Conservation (phyloP, 495 filamentous ascomycete species). For the Oidiodendron maius region DNA sequence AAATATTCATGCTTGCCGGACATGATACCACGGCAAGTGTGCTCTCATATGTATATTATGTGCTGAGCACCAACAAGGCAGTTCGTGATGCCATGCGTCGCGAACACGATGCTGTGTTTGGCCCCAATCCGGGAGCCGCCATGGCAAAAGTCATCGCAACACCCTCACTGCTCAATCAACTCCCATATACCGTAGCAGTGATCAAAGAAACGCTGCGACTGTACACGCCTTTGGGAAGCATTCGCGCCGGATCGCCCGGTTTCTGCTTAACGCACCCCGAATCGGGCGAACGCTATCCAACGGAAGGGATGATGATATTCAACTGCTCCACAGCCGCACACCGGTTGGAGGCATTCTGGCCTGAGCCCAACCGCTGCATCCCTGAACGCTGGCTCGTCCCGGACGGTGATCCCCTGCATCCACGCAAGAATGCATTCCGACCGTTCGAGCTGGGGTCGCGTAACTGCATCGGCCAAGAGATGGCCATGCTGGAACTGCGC, state of each 20-base stretch:
- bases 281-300: conserved; percentile 15
- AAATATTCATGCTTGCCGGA: conserved; percentile 36
- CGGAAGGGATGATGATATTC: conserved; percentile 28
- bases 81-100: conserved; percentile 18
- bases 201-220: conserved; percentile 42
- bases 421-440: conserved; percentile 39
- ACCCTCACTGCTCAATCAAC: conserved; percentile 28
- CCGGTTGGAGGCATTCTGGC: conserved; percentile 30
- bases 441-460: conserved; percentile 48
- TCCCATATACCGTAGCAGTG: conserved; percentile 36
- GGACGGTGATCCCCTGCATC: conserved; percentile 23
- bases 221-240: conserved; percentile 22
- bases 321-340: conserved; percentile 23
- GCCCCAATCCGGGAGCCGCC: conserved; percentile 9
- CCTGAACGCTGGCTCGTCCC: conserved; percentile 36
- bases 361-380: conserved; percentile 32
- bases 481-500: conserved; percentile 42
- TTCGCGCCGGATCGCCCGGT: conserved; percentile 6
- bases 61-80: conserved; percentile 23
- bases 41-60: conserved; percentile 27
- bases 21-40: conserved; percentile 33
- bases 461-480: conserved; percentile 48
- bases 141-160: conserved; percentile 19
- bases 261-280: not conserved
- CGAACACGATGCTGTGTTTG: conserved; percentile 33